phyloP scores from a whole-genome alignment of 371 early-diverging fungal species.

The Syncephalis plumigaleata region DNA sequence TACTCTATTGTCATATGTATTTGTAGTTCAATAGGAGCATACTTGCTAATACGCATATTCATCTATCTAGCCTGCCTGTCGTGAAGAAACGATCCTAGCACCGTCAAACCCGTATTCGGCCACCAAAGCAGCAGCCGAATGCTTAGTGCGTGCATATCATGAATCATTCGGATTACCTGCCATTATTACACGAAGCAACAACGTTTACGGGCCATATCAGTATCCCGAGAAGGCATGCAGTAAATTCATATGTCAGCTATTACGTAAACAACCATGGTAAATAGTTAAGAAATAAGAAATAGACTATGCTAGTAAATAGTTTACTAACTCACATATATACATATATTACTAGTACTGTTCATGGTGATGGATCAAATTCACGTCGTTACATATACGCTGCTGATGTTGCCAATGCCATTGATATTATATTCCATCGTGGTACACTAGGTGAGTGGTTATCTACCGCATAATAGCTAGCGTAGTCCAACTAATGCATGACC shows the following conservation, averaged over 20 bases:
- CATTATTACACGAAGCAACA: conserved; percentile 71
- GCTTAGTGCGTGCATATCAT: conserved; percentile 60
- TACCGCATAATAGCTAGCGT: background rate
- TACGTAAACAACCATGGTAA: conserved; percentile 36
- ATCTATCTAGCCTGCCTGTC: conserved; percentile 32
- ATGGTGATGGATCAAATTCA: conserved; percentile 64
- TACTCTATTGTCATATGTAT: background rate
- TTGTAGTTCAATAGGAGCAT: background rate
- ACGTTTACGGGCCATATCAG: conserved; percentile 73
- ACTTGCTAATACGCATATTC: background rate
- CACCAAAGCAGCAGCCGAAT: conserved; percentile 80
- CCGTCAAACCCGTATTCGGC: conserved; percentile 82
- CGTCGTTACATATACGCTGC: conserved; percentile 63
- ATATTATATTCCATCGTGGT: conserved; percentile 46
- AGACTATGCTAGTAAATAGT: background rate
- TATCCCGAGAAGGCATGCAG: conserved; percentile 82
- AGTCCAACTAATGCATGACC: background rate
- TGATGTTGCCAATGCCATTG: conserved; percentile 61
- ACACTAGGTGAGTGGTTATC: conserved; percentile 20
- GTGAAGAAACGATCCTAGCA: conserved; percentile 46
- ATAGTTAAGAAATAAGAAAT: no score
- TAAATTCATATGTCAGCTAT: conserved; percentile 64
- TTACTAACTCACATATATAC: background rate
- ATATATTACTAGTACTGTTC: conserved; percentile 31
- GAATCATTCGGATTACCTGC: conserved; percentile 66